phyloP scores from a whole-genome alignment of 306 rosid species.

The Lagenaria siceraria region DNA sequence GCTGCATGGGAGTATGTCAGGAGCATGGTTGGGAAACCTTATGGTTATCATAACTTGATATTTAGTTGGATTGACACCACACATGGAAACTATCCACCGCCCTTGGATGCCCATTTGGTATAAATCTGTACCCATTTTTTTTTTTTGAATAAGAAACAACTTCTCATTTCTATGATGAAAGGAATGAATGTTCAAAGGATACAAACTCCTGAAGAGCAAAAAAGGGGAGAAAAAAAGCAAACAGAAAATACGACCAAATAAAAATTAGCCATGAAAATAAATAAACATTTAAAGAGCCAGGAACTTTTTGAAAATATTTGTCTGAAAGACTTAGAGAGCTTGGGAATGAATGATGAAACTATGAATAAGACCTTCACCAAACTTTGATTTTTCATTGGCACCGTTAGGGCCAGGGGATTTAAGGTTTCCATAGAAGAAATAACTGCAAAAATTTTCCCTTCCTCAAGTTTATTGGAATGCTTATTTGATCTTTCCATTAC shows the following conservation, averaged over 20 bases:
- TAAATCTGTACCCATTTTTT: background rate
- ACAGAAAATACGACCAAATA: no score
- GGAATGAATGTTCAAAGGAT: no score
- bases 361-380: no score
- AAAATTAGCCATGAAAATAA: no score
- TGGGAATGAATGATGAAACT: no score
- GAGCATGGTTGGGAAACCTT: constrained; percentile 78
- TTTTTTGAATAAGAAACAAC: background rate
- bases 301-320: no score
- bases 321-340: no score
- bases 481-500: background rate
- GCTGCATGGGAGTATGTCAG: constrained; percentile 95
- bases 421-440: background rate
- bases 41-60: constrained; percentile 94
- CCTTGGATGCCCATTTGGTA: constrained; percentile 94
- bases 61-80: constrained; percentile 97
- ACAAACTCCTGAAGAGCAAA: no score
- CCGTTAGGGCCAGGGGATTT: background rate
- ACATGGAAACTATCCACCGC: constrained; percentile 76
- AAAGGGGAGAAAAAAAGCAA: no score
- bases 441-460: background rate
- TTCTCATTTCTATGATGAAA: no score
- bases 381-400: background rate
- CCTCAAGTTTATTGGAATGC: background rate
- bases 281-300: no score